Evolutionary conservation across 768 basidiomycete species (phyloP), one percentile per base, ranked within the genome.

Genomic region (Lactarius sp.): DNA sequence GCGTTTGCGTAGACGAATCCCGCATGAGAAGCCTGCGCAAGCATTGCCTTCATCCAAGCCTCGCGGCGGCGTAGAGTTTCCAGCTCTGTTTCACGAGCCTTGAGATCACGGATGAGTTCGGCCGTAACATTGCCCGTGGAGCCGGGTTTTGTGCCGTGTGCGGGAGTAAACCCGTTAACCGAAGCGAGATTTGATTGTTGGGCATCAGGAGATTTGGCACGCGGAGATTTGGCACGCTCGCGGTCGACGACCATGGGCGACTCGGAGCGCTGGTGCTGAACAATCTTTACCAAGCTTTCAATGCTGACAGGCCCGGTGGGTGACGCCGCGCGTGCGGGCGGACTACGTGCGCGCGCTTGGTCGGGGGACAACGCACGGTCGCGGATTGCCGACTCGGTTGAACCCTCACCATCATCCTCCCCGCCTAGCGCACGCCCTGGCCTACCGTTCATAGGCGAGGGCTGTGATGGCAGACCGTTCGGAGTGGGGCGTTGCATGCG

Each of bases 41-140:
- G 75, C 1, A 91, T 88, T 52, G 86, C 85, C 71, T 84, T 86
- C 85, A 98, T 87, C 88, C 96, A 97, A 41, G 77, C 77, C 77
- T 93, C 86, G 68, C 90, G 84, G 71, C 84, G 84, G 80, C 85
- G 87, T 67, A 88, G 75, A 52, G 78, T 78, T 67, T 93, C 92
- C 52, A 97, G 71, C 73, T 96, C 94, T 42, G 79, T 77, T 67
- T 95, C 94, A 72, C 89, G 93, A 41, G 81, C 81, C 74, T 90
- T 93, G 64, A 94, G 76, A 69, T 94, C 92, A 46, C 85, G 80
- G 50, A 91, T 75, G 64, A 93, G 74, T 70, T 95, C 94, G 13
- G 87, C 84, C 3, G 87, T 80, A 20, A 88, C 79, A 71, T 84
- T 90, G 6, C 86, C 83, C 0, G 86, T 82, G 10, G 89, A 90